Base-by-base conservation (phyloP, 2,329 filamentous ascomycete genomes). In the Arthroderma sp. region DNA sequence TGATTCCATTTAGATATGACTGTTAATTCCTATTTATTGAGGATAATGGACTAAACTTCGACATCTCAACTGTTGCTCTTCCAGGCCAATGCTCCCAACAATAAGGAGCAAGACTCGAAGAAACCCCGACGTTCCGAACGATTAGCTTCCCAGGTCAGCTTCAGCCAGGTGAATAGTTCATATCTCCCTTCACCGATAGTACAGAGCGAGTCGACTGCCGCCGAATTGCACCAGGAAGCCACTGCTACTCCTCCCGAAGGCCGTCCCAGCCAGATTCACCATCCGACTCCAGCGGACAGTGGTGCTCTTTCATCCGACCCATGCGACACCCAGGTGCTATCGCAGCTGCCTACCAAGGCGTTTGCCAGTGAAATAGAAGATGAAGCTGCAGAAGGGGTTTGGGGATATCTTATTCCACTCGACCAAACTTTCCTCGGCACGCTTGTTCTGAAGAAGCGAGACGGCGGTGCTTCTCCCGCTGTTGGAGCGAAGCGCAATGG, bases 321-420 rank as follows among this genome's bases (percentile, higher is more conserved):
- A 0, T 75, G 80, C 52, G 85, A 86, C 56, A 88, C 83, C 0
- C 84, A 88, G 59, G 73, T 80, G 0, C 79, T 86, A 49, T 88
- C 85, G 5, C 91, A 98, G 65, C 80, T 85, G 52, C 80, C 83
- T 2, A 77, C 85, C 29, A 69, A 77, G 47, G 75, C 77, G 28
- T 74, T 89, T 39, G 80, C 80, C 7, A 84, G 88, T 50, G 86
- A 94, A 46, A 84, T 93, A 3, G 77, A 88, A 50, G 84, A 94
- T 58, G 87, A 94, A 65, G 77, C 75, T 47, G 74, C 77, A 38
- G 84, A 94, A 60, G 86, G 86, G 6, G 86, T 96, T 1, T 98
- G 91, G 91, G 93, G 93, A 8, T 98, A 96, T 57, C 71, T 98
- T 4, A 77, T 94, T 44, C 86, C 89, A 1, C 68, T 94, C 22